phyloP scores from a whole-genome alignment of 768 basidiomycete species.

The Termitomyces heimii region DNA sequence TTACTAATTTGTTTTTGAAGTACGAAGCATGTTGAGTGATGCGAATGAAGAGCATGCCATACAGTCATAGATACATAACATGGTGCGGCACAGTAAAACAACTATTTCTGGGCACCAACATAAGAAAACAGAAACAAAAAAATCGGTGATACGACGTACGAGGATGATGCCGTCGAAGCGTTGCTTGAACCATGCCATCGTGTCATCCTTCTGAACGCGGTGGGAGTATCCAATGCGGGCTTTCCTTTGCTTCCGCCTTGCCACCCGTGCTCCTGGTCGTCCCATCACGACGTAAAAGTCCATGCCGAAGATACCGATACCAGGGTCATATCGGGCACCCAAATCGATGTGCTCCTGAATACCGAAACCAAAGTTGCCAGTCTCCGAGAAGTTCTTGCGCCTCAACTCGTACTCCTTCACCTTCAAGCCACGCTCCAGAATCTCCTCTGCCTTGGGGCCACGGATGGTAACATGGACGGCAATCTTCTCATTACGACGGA shows the following conservation, averaged over 20 bases:
- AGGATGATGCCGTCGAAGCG: slow-evolving; percentile 97
- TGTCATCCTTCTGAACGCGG: slow-evolving; percentile 93
- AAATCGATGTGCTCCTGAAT: slow-evolving; percentile 99
- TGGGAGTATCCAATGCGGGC: slow-evolving; percentile 83
- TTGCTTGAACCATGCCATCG: slow-evolving; percentile 99
- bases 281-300: slow-evolving; percentile 99
- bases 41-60: slow-evolving; percentile 15
- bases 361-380: slow-evolving; percentile 99
- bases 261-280: slow-evolving; percentile 87
- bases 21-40: slow-evolving; percentile 6
- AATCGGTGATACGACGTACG: slow-evolving; percentile 37
- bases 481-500: slow-evolving; percentile 99
- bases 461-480: slow-evolving; percentile 98
- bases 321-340: slow-evolving; percentile 96
- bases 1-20: slow-evolving; percentile 6
- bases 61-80: slow-evolving; percentile 19
- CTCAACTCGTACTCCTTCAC: slow-evolving; percentile 99
- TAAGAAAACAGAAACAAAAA: neutral
- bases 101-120: slow-evolving; percentile 15
- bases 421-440: slow-evolving; percentile 97
- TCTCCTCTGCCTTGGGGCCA: slow-evolving; percentile 99
- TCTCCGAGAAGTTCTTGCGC: slow-evolving; percentile 96
- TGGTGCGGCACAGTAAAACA: slow-evolving; percentile 1
- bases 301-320: slow-evolving; percentile 99
- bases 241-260: slow-evolving; percentile 86